These are phyloP conservation scores for Blastocystis sp. DNA, from an alignment of 352 stramenopile genomes.

Conservation along the genomic window DNA sequence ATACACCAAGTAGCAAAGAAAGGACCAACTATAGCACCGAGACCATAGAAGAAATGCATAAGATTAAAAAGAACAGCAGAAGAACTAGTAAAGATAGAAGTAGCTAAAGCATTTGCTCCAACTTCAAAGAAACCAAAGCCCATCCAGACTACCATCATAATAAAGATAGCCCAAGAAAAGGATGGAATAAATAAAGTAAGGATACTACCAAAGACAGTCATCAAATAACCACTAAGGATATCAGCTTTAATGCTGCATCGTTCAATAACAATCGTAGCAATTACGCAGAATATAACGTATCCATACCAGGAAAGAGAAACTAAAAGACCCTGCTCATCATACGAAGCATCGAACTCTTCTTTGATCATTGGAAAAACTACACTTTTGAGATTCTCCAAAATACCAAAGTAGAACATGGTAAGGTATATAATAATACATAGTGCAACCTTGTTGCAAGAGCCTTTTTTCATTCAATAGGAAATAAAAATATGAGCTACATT, in stretches of 20 bases:
- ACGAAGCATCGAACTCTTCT: constrained; percentile 1
- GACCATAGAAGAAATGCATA: constrained; percentile 17
- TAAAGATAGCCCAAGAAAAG: constrained; percentile 2
- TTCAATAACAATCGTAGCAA: constrained; percentile 4
- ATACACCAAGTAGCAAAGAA: not conserved
- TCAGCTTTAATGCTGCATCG: constrained; percentile 3
- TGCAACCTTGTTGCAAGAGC: too few relatives aligned
- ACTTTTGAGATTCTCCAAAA: constrained; percentile 25
- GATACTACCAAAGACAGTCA: constrained; percentile 4
- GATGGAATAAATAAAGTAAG: not conserved
- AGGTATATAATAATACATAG: not conserved
- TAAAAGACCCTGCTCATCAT: constrained; percentile 23
- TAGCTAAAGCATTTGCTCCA: not conserved
- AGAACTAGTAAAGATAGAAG: constrained; percentile 8
- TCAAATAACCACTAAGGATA: not conserved
- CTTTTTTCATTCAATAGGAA: too few relatives aligned
- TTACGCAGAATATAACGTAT: constrained; percentile 29
- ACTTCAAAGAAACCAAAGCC: constrained; percentile 29
- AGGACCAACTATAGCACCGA: constrained; percentile 22
- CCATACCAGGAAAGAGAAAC: constrained; percentile 29
- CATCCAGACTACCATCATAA: constrained; percentile 29
- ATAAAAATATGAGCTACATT: too few relatives aligned
- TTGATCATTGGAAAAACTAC: constrained; percentile 19
- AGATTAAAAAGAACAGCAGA: constrained; percentile 18
- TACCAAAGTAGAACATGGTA: constrained; percentile 5